Conservation (phyloP, 2,329 filamentous ascomycete species). For the Arachnomyces sp. region DNA sequence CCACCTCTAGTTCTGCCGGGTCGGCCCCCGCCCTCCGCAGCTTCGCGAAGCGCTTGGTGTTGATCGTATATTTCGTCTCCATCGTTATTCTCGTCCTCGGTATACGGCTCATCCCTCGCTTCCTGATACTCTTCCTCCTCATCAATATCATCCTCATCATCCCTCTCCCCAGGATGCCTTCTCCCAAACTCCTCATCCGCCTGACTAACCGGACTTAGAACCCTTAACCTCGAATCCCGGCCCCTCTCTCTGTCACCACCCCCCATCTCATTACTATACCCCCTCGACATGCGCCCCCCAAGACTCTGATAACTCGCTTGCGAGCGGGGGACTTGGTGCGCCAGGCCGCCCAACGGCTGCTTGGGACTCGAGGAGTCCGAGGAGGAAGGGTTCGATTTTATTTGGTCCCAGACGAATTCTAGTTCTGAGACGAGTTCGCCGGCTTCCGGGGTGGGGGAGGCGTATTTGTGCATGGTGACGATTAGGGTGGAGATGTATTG, state of each 20-base stretch:
- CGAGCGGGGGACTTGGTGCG: slow-evolving; percentile 25
- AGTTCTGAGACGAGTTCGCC: slow-evolving; percentile 82
- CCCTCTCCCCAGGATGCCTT: slow-evolving; percentile 30
- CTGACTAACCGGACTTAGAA: slow-evolving; percentile 80
- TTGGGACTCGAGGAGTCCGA: slow-evolving; percentile 44
- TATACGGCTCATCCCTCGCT: slow-evolving; percentile 12
- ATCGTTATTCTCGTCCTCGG: slow-evolving; percentile 33
- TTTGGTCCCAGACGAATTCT: slow-evolving; percentile 99
- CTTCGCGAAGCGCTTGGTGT: slow-evolving; percentile 30
- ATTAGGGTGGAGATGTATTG: slow-evolving; percentile 90
- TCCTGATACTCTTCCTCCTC: slow-evolving; percentile 23
- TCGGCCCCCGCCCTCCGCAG: slow-evolving; percentile 35
- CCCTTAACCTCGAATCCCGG: slow-evolving; percentile 53
- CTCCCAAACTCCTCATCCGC: slow-evolving; percentile 53
- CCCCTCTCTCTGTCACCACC: slow-evolving; percentile 39
- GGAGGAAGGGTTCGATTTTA: slow-evolving; percentile 70
- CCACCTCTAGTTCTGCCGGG: background rate
- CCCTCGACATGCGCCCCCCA: slow-evolving; percentile 26
- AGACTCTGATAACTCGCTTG: slow-evolving; percentile 29
- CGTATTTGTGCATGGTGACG: slow-evolving; percentile 93
- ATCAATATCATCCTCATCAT: slow-evolving; percentile 40
- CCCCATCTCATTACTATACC: slow-evolving; percentile 29
- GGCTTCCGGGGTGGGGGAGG: slow-evolving; percentile 70
- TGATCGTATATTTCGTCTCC: slow-evolving; percentile 40
- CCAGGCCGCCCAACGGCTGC: slow-evolving; percentile 22